Percentiles rank a stretch among this genome's conserved stretches.
Conservation (phyloP, 306 rosid species). For the Cucumis sativus region Cucumber_9930_V3 NC_026657.2:8162501-8163000, state of each 20-base stretch:
- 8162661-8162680: neutral
- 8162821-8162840: neutral
- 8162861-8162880: neutral
- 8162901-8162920: neutral
- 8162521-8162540: neutral
- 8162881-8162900: neutral
- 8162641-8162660: neutral
- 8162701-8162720: neutral
- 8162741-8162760: neutral
- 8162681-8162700: neutral
- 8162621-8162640: neutral
- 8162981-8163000: constrained; percentile 60
- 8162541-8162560: neutral
- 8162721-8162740: neutral
- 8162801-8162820: neutral
- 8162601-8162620: neutral
- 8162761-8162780: neutral
- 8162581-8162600: neutral
- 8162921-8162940: constrained; percentile 55
- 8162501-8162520: constrained; percentile 27
- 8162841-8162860: neutral
- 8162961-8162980: constrained; percentile 62
- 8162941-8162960: constrained; percentile 33
- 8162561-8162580: neutral
- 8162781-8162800: neutral